These are phyloP conservation scores for Atkinsonella texensis DNA, from an alignment of 2,329 filamentous ascomycete species.

Conservation along the genomic window DNA sequence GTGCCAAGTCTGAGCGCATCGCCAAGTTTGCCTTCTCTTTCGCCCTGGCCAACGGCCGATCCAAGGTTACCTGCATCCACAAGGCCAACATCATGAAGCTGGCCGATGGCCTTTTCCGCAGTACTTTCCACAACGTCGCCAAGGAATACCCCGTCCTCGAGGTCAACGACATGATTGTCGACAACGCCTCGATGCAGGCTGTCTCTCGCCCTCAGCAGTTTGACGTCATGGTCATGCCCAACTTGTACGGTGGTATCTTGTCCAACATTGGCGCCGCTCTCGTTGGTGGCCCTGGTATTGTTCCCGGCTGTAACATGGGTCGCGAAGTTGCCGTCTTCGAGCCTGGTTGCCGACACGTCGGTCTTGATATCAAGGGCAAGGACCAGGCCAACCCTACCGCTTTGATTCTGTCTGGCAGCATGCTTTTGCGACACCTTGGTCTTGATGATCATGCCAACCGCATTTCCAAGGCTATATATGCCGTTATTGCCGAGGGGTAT, in stretches of 20 bases:
- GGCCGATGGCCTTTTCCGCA: slow-evolving; percentile 95
- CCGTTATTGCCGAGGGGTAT: slow-evolving; percentile 79
- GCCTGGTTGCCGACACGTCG: slow-evolving; percentile 97
- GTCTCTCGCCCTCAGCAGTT: slow-evolving; percentile 95
- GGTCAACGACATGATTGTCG: slow-evolving; percentile 99
- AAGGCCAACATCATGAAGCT: slow-evolving; percentile 99
- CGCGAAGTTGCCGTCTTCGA: slow-evolving; percentile 97
- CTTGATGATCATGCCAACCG: slow-evolving; percentile 97
- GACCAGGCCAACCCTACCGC: slow-evolving; percentile 98
- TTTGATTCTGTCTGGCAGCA: slow-evolving; percentile 85
- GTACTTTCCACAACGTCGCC: slow-evolving; percentile 85
- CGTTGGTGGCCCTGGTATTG: slow-evolving; percentile 91
- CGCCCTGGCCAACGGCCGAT: slow-evolving; percentile 94
- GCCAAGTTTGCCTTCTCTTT: slow-evolving; percentile 98
- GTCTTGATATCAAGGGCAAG: slow-evolving; percentile 99
- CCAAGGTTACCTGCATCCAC: slow-evolving; percentile 99
- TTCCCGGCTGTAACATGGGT: slow-evolving; percentile 99
- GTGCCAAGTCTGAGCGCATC: slow-evolving; percentile 97
- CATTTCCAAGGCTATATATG: slow-evolving; percentile 76
- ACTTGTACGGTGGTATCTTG: slow-evolving; percentile 95
- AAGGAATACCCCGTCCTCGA: slow-evolving; percentile 94
- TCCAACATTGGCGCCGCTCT: slow-evolving; percentile 98
- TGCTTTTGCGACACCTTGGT: slow-evolving; percentile 94
- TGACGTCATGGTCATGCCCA: slow-evolving; percentile 99
- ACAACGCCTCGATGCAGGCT: slow-evolving; percentile 99